phyloP scores from a whole-genome alignment of 192 early-diverging fungal species.

The Linnemannia exigua region DNA sequence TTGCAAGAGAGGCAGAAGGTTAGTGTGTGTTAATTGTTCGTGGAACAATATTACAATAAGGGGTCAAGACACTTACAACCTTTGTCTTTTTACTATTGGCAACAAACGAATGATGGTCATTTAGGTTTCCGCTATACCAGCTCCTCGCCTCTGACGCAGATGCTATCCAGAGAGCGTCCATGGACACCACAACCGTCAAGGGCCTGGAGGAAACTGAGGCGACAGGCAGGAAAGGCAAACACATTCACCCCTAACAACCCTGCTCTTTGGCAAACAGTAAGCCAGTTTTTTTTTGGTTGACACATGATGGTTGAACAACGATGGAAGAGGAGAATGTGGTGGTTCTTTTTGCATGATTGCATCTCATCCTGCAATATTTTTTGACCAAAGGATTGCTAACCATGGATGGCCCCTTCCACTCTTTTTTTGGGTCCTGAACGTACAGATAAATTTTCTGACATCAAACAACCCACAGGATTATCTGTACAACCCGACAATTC shows the following conservation, averaged over 20 bases:
- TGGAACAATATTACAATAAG: too few species aligned
- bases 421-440: not conserved
- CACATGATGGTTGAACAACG: too few species aligned
- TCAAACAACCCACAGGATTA: not conserved
- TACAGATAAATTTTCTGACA: conserved; percentile 12
- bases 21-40: not conserved
- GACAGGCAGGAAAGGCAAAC: not conserved
- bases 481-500: not conserved
- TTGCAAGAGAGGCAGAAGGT: conserved; percentile 30
- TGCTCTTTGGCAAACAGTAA: not conserved
- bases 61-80: too few species aligned
- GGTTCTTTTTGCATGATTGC: too few species aligned
- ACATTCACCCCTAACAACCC: not conserved
- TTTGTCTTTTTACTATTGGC: too few species aligned
- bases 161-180: conserved; percentile 26
- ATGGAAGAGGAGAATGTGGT: too few species aligned
- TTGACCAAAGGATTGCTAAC: too few species aligned
- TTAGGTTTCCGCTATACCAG: not conserved
- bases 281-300: not conserved
- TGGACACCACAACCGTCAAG: conserved; percentile 14
- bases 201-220: not conserved
- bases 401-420: not conserved
- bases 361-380: too few species aligned
- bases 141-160: conserved; percentile 25
- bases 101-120: not conserved